Conservation (phyloP, 2,329 filamentous ascomycete genomes). For the Hypomyces rosellus region DNA sequence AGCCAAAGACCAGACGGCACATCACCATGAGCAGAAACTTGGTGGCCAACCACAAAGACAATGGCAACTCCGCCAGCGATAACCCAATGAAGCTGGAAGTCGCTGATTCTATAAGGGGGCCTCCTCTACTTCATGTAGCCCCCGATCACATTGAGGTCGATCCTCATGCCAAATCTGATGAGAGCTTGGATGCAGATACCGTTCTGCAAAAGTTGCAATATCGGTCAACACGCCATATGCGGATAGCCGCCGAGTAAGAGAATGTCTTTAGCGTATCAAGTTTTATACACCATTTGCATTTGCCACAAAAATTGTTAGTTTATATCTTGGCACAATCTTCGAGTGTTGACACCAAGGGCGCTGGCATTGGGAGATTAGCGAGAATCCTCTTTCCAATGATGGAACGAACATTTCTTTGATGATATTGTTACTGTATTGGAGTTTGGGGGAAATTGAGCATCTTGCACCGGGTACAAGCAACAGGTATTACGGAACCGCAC, state of each 20-base stretch:
- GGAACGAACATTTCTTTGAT: constrained; percentile 9
- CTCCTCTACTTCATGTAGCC: constrained; percentile 9
- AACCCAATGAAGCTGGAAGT: constrained; percentile 20
- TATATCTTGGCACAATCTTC: too few species aligned
- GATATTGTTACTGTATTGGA: constrained; percentile 12
- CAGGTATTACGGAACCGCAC: constrained; percentile 8
- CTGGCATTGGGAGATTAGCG: background rate
- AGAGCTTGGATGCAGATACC: constrained; percentile 35
- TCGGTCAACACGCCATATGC: constrained; percentile 36
- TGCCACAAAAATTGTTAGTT: too few species aligned
- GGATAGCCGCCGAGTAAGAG: constrained; percentile 17
- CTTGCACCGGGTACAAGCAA: constrained; percentile 6
- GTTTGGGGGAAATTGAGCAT: constrained; percentile 10
- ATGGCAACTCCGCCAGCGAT: constrained; percentile 15
- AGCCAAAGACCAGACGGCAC: constrained; percentile 44
- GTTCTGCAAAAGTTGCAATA: constrained; percentile 34
- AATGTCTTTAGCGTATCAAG: too few species aligned
- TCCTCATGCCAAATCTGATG: constrained; percentile 33
- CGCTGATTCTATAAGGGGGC: constrained; percentile 14
- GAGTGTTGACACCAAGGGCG: background rate
- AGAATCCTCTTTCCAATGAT: constrained; percentile 8
- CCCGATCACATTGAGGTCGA: constrained; percentile 28
- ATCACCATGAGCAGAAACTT: constrained; percentile 47
- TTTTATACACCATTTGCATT: too few species aligned
- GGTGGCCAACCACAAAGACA: constrained; percentile 23